phyloP scores from a whole-genome alignment of 495 filamentous ascomycete species.

The Talaromyces ruber region DNA sequence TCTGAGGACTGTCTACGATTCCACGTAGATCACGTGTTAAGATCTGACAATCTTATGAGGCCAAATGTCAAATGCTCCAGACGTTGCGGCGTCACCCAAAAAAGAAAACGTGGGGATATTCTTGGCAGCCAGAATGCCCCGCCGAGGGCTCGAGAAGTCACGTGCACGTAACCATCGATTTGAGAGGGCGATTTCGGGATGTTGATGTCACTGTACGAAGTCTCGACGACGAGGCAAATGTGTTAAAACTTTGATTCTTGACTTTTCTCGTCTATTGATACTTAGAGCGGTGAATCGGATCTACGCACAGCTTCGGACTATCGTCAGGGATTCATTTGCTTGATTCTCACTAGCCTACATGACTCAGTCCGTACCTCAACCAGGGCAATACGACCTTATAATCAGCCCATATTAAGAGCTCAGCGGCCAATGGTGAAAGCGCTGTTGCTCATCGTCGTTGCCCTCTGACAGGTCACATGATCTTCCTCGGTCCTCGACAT shows the following conservation, averaged over 20 bases:
- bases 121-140: neutral
- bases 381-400: no score
- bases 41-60: no score
- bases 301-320: neutral
- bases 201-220: neutral
- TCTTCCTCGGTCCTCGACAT: neutral
- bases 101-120: conserved; percentile 4
- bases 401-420: no score
- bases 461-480: neutral
- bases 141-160: neutral
- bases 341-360: neutral
- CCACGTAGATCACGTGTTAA: neutral
- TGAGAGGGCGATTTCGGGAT: neutral
- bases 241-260: neutral
- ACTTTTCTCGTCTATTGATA: neutral
- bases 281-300: neutral
- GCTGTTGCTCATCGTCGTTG: neutral
- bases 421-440: no score
- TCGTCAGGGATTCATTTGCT: neutral
- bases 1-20: neutral
- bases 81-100: neutral
- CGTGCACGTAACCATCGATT: neutral
- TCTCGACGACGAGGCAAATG: neutral
- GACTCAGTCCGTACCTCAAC: neutral
- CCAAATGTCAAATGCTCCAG: no score